Evolutionary conservation across 805 yeast genomes (phyloP).

Genomic region (Torulaspora indica): DNA sequence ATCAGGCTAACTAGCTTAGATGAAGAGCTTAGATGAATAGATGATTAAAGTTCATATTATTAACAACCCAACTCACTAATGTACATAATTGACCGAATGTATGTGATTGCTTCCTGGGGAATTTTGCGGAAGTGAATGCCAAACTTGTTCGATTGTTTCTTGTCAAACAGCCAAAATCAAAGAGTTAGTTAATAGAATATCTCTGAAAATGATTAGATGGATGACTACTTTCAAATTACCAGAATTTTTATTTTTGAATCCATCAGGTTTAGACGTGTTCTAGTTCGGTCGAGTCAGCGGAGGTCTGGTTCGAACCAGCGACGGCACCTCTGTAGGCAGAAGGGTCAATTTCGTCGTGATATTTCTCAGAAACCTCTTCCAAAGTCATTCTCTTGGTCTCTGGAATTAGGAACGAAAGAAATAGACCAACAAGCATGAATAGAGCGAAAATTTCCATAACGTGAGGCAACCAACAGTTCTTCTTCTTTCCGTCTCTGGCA

Average conservation of each 20-base stretch:
- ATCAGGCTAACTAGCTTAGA: neutral
- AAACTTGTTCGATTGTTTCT: neutral
- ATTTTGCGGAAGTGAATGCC: neutral
- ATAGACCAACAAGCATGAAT: constrained; percentile 79
- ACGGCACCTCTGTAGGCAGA: constrained; percentile 35
- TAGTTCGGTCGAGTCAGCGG: constrained; percentile 13
- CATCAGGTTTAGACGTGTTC: constrained; percentile 9
- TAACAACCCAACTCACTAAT: neutral
- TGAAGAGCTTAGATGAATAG: no score
- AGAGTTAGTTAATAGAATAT: no score
- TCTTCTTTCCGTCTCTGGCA: constrained; percentile 45
- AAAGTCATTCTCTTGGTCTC: constrained; percentile 90
- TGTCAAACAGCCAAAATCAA: no score
- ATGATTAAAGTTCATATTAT: neutral
- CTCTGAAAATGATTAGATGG: neutral
- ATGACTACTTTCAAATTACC: neutral
- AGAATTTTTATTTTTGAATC: neutral
- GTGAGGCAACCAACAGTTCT: constrained; percentile 80
- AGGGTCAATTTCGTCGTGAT: constrained; percentile 72
- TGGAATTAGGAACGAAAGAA: constrained; percentile 64
- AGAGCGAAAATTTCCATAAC: constrained; percentile 92
- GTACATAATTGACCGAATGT: neutral
- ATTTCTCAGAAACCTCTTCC: constrained; percentile 74
- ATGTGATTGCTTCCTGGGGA: neutral
- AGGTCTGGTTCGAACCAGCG: constrained; percentile 16